phyloP scores from a whole-genome alignment of 129 eudicot species.

The Artemisia annua region DNA sequence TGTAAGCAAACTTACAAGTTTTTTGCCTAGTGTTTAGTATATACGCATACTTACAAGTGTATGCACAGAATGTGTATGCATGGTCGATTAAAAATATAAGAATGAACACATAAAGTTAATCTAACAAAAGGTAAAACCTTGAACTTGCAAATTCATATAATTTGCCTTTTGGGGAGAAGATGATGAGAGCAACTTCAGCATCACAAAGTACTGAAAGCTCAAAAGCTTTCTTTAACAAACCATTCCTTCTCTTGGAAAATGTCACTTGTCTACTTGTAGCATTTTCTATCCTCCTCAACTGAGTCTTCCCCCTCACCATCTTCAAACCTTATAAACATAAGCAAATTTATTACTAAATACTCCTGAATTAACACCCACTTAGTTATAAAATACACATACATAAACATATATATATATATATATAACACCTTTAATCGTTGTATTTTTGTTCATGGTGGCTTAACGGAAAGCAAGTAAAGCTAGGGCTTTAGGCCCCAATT shows the following conservation, averaged over 20 bases:
- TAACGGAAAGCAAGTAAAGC: too few relatives aligned
- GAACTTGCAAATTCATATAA: slow-evolving; percentile 79
- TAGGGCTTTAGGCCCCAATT: too few relatives aligned
- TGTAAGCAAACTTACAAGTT: too few relatives aligned
- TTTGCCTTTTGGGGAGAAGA: slow-evolving; percentile 74
- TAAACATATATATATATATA: background rate
- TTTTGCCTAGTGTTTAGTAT: too few relatives aligned
- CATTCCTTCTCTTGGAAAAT: slow-evolving; percentile 65
- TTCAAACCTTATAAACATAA: slow-evolving; percentile 19
- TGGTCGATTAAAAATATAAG: background rate
- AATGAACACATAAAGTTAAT: background rate
- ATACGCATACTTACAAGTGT: too few relatives aligned
- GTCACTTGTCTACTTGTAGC: slow-evolving; percentile 78
- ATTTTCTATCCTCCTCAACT: slow-evolving; percentile 79
- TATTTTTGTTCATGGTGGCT: too few relatives aligned
- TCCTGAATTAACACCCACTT: too few relatives aligned
- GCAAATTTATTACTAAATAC: background rate
- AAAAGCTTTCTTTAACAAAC: slow-evolving; percentile 64
- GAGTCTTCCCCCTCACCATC: slow-evolving; percentile 77
- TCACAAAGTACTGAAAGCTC: slow-evolving; percentile 78
- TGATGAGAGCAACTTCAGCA: slow-evolving; percentile 72
- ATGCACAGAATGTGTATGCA: too few relatives aligned
- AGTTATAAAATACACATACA: slow-evolving; percentile 1
- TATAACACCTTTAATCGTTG: too few relatives aligned
- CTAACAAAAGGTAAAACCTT: slow-evolving; percentile 33